Evolutionary conservation across 208 protist genomes (phyloP).

Genomic region (Leishmania mexicana): DNA sequence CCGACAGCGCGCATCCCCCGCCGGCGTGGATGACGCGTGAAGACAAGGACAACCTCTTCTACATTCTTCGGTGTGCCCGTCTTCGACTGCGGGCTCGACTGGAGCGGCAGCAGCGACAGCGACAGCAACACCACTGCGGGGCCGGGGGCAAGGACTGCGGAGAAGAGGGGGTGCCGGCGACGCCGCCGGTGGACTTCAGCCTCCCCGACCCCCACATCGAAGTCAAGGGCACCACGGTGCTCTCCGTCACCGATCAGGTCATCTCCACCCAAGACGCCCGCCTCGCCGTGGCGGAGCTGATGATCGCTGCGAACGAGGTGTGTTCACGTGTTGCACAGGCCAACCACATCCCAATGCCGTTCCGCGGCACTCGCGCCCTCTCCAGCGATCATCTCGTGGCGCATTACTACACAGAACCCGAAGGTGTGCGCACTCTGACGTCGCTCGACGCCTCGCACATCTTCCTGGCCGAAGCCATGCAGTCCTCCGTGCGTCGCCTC

Average conservation of each 20-base stretch:
- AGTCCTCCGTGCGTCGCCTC: slow-evolving; percentile 57
- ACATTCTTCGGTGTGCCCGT: slow-evolving; percentile 59
- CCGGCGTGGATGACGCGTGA: slow-evolving; percentile 56
- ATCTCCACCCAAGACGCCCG: slow-evolving; percentile 81
- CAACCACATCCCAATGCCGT: slow-evolving; percentile 74
- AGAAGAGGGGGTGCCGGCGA: background rate
- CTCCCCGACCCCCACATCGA: slow-evolving; percentile 82
- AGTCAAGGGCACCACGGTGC: slow-evolving; percentile 54
- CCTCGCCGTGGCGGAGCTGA: slow-evolving; percentile 86
- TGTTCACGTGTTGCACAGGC: slow-evolving; percentile 87
- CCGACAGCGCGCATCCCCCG: slow-evolving; percentile 12
- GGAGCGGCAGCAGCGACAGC: slow-evolving; percentile 18
- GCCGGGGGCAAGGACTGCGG: background rate
- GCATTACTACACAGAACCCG: slow-evolving; percentile 55
- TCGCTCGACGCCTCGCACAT: slow-evolving; percentile 59
- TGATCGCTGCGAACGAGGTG: slow-evolving; percentile 93
- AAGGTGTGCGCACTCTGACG: slow-evolving; percentile 51
- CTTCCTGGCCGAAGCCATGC: slow-evolving; percentile 82
- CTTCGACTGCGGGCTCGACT: slow-evolving; percentile 52
- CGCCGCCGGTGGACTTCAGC: slow-evolving; percentile 46
- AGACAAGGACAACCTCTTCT: slow-evolving; percentile 49
- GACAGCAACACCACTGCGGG: background rate
- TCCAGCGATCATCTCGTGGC: slow-evolving; percentile 83
- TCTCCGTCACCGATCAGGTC: slow-evolving; percentile 76
- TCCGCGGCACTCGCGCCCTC: slow-evolving; percentile 72